Percentiles rank a stretch among this genome's conserved stretches.
Conservation (phyloP, 2,329 filamentous ascomycete genomes). For the Talaromyces sp. region DNA sequence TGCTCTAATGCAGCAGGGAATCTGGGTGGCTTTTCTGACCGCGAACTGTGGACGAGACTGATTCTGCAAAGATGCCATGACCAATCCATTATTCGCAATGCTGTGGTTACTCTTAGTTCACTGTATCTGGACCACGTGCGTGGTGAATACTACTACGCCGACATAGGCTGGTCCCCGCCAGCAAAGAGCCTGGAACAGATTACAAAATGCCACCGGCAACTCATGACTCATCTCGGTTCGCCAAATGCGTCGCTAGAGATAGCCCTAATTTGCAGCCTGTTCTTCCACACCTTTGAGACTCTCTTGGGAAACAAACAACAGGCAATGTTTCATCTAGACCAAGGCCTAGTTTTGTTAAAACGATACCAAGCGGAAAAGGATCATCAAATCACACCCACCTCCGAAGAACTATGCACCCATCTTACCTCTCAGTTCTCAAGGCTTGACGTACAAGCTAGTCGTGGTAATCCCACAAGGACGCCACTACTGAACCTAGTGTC, state of each 20-base stretch:
- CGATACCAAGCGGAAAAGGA: background rate
- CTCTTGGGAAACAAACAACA: background rate
- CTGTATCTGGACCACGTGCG: conserved; percentile 23
- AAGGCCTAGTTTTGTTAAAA: background rate
- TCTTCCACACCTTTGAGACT: background rate
- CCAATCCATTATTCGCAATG: conserved; percentile 19
- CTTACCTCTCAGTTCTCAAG: background rate
- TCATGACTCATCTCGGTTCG: background rate
- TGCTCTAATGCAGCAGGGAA: conserved; percentile 15
- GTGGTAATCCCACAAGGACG: background rate
- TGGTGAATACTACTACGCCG: background rate
- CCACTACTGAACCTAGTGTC: background rate
- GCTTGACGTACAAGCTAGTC: background rate
- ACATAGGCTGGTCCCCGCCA: background rate
- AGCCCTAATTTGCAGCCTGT: background rate
- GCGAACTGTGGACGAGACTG: conserved; percentile 16
- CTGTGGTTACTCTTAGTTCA: conserved; percentile 17
- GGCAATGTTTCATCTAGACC: background rate
- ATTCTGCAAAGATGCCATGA: conserved; percentile 18
- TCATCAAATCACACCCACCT: background rate
- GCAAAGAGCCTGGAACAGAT: background rate
- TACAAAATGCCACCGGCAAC: background rate
- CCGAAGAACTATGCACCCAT: background rate
- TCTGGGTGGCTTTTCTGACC: conserved; percentile 16
- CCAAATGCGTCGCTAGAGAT: background rate